These are phyloP conservation scores for Alternaria angustiovoidea DNA, from an alignment of 2,329 filamentous ascomycete species.

Conservation along the genomic window DNA sequence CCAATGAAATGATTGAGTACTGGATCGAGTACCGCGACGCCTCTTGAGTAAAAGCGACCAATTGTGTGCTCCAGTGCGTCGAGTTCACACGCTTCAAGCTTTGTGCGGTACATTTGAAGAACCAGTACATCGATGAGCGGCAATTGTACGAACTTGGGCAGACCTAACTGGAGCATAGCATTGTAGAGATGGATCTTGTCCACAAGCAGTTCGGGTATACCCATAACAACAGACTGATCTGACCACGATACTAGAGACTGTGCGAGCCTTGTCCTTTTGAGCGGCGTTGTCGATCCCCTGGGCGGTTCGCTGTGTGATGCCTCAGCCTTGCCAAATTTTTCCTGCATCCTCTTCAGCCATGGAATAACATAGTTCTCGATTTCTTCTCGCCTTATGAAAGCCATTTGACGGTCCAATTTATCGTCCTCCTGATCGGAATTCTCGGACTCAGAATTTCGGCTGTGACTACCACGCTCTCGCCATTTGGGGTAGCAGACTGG, in stretches of 20 bases:
- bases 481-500: constrained; percentile 18
- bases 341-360: constrained; percentile 21
- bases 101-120: constrained; percentile 23
- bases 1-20: constrained; percentile 29
- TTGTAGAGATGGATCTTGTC: constrained; percentile 34
- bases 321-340: background rate
- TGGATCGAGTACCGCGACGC: constrained; percentile 28
- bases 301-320: background rate
- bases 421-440: too few relatives aligned
- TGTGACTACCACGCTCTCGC: background rate
- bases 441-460: too few relatives aligned
- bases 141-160: constrained; percentile 17
- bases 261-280: background rate
- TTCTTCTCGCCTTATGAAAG: constrained; percentile 17
- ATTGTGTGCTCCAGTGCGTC: constrained; percentile 27
- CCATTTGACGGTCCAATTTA: constrained; percentile 11
- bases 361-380: constrained; percentile 24
- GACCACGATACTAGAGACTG: background rate
- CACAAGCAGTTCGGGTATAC: constrained; percentile 15
- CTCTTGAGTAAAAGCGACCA: constrained; percentile 21
- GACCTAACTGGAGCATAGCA: constrained; percentile 28
- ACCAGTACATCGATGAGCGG: constrained; percentile 23
- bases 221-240: constrained; percentile 4
- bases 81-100: constrained; percentile 20
- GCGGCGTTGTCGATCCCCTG: background rate